Conservation (phyloP, 176 grass and related monocot genomes). For the Aechmea fasciata region DNA sequence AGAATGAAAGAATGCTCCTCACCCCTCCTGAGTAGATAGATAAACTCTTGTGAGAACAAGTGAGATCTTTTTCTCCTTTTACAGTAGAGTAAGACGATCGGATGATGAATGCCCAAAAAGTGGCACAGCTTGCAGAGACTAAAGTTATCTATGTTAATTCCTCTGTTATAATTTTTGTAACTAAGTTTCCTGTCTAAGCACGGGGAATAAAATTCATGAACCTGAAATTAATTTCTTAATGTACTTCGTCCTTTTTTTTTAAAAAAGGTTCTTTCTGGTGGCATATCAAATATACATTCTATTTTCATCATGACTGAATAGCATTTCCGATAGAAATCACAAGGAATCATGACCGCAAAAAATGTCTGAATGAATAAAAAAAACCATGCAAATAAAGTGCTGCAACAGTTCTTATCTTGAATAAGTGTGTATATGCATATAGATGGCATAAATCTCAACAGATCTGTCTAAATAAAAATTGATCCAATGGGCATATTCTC, state of each 20-base stretch:
- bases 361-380: not conserved
- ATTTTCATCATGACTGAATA: not conserved
- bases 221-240: not conserved
- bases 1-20: constrained; percentile 98
- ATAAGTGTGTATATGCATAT: no score
- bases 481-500: no score
- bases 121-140: not conserved
- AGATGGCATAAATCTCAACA: no score
- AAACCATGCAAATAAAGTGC: no score
- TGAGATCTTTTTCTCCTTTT: not conserved
- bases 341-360: not conserved
- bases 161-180: not conserved
- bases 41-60: constrained; percentile 17
- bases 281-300: not conserved
- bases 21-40: constrained; percentile 48
- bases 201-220: not conserved
- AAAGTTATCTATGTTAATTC: not conserved
- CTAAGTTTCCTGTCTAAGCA: not conserved
- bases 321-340: not conserved
- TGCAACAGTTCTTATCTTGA: no score
- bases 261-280: not conserved
- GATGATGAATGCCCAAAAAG: not conserved
- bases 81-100: constrained; percentile 5
- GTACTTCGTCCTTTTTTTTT: not conserved
- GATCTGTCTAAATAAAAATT: no score